phyloP scores from a whole-genome alignment of 108 stramenopile species.

The Nannochloropsis salina region DNA sequence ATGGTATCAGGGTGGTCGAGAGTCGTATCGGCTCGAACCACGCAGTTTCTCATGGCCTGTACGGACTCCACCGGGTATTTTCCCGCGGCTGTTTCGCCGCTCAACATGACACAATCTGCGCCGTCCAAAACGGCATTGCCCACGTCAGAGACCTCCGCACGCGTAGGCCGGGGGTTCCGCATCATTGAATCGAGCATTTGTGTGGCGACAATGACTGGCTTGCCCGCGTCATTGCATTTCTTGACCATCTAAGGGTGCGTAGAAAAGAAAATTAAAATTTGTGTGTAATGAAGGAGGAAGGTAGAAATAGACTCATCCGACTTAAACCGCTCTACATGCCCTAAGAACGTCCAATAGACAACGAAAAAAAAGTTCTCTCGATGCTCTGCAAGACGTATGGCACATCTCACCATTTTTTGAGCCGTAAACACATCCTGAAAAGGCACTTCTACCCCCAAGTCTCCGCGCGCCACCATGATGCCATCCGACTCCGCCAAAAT shows the following conservation, averaged over 20 bases:
- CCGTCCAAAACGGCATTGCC: constrained; percentile 33
- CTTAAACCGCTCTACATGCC: too few species aligned
- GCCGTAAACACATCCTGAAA: neutral
- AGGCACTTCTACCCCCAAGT: constrained; percentile 28
- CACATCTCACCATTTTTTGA: neutral
- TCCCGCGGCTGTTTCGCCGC: constrained; percentile 26
- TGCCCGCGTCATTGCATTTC: constrained; percentile 24
- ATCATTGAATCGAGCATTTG: constrained; percentile 67
- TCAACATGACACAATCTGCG: constrained; percentile 31
- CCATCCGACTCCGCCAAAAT: constrained; percentile 30
- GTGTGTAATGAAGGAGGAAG: too few species aligned
- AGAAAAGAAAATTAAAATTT: neutral
- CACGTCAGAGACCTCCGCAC: constrained; percentile 46
- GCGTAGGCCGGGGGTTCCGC: constrained; percentile 56
- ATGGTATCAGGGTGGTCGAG: neutral
- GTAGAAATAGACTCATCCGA: too few species aligned
- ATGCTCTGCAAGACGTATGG: too few species aligned
- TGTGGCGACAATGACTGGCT: constrained; percentile 59
- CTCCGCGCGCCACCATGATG: constrained; percentile 45
- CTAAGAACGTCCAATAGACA: too few species aligned
- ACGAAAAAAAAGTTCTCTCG: too few species aligned
- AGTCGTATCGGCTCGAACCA: neutral
- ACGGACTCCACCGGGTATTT: constrained; percentile 24
- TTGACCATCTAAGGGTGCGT: constrained; percentile 37
- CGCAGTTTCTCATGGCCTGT: neutral